Conservation (phyloP, 108 stramenopile species). For the Pseudonitzschia multistriata region DNA sequence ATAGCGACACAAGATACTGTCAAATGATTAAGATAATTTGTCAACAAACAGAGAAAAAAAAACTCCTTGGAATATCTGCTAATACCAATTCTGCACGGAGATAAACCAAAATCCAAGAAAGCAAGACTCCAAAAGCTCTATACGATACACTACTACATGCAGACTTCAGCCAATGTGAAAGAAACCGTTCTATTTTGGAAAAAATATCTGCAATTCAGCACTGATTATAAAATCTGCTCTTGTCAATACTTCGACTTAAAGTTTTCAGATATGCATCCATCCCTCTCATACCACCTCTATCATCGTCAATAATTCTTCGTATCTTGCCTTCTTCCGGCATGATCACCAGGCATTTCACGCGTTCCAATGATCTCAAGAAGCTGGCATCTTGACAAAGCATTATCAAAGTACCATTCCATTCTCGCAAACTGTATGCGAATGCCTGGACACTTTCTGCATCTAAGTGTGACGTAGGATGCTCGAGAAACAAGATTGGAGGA, state of each 20-base stretch:
- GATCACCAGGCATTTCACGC: conserved; percentile 54
- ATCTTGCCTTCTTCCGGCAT: conserved; percentile 61
- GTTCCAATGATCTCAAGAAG: conserved; percentile 52
- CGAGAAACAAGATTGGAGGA: conserved; percentile 87
- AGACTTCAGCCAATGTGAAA: too few species aligned
- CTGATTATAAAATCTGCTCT: neutral
- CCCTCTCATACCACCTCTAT: conserved; percentile 33
- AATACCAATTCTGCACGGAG: neutral
- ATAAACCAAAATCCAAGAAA: neutral
- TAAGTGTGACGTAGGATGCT: conserved; percentile 92
- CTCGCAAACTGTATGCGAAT: conserved; percentile 74
- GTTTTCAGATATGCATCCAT: conserved; percentile 60
- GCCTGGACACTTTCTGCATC: conserved; percentile 94
- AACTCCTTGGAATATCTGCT: too few species aligned
- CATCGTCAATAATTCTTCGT: conserved; percentile 42
- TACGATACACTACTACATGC: too few species aligned
- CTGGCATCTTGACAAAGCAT: conserved; percentile 63
- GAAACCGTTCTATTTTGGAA: too few species aligned
- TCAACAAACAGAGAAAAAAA: too few species aligned
- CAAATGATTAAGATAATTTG: too few species aligned
- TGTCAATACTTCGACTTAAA: neutral
- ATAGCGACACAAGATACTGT: too few species aligned
- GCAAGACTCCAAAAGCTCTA: neutral
- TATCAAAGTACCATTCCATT: conserved; percentile 73
- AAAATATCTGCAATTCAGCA: too few species aligned